phyloP scores from a whole-genome alignment of 1,284 basidiomycete genomes.

The Hypsizygus ulmarius region DNA sequence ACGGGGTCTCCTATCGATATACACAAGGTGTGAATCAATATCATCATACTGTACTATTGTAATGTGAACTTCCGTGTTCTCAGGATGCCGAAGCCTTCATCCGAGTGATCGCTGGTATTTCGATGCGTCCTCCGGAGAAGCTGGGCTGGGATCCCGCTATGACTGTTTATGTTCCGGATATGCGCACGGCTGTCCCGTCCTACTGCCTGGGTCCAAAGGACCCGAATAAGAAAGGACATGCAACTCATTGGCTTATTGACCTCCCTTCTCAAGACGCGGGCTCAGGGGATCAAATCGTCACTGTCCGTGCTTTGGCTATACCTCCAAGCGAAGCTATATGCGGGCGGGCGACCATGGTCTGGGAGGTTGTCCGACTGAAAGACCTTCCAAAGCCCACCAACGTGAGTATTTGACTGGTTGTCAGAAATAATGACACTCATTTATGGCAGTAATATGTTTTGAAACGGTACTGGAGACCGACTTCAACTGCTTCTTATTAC shows the following conservation, averaged over 20 bases:
- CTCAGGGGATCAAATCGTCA: background rate
- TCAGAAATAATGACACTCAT: too few species aligned
- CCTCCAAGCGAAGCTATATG: background rate
- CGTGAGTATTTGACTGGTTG: background rate
- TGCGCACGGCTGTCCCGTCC: background rate
- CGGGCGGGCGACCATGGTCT: background rate
- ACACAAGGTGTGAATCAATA: too few species aligned
- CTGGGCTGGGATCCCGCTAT: background rate
- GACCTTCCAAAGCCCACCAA: background rate
- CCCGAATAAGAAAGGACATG: background rate
- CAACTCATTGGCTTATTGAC: background rate
- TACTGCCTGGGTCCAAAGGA: too few species aligned
- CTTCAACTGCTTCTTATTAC: too few species aligned
- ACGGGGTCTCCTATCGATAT: too few species aligned
- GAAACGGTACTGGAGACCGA: too few species aligned
- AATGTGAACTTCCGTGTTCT: too few species aligned
- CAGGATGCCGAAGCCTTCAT: background rate
- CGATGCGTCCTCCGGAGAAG: background rate
- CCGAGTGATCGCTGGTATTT: background rate
- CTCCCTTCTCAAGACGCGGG: background rate
- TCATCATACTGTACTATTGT: too few species aligned
- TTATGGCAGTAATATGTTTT: too few species aligned
- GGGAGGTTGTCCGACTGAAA: background rate
- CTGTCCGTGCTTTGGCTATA: background rate
- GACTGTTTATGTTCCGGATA: background rate